Evolutionary conservation across 164 flowering plant genomes (phyloP).

Genomic region (Vitis labrusca): DNA sequence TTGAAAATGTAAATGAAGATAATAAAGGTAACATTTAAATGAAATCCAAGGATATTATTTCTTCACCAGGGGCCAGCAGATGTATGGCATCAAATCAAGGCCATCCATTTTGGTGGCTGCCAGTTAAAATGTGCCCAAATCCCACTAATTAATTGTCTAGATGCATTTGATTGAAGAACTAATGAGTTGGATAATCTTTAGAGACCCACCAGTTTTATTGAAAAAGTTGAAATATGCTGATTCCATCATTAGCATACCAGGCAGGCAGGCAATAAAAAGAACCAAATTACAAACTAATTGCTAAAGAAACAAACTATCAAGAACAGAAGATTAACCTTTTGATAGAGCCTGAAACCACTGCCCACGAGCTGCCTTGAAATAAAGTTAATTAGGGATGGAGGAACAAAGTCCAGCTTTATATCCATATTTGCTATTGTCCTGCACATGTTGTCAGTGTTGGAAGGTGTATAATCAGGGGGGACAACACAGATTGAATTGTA

Average conservation of each 20-base stretch:
- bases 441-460: constrained; percentile 24
- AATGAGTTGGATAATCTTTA: neutral
- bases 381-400: constrained; percentile 85
- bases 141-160: neutral
- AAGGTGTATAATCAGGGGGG: neutral
- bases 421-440: constrained; percentile 90
- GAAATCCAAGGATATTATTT: too few species aligned
- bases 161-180: neutral
- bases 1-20: neutral
- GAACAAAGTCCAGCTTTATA: constrained; percentile 80
- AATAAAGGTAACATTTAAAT: neutral
- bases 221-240: neutral
- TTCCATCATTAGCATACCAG: neutral
- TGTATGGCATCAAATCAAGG: too few species aligned
- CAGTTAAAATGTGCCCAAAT: neutral
- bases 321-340: constrained; percentile 53
- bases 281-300: neutral
- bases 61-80: too few species aligned
- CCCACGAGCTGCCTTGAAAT: constrained; percentile 89
- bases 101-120: too few species aligned
- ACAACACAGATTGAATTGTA: neutral
- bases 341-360: constrained; percentile 78
- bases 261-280: neutral
- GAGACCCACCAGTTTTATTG: neutral
- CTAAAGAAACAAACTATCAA: constrained; percentile 1